Conservation (phyloP, 2,329 filamentous ascomycete genomes). For the Passalora sequoiae region DNA sequence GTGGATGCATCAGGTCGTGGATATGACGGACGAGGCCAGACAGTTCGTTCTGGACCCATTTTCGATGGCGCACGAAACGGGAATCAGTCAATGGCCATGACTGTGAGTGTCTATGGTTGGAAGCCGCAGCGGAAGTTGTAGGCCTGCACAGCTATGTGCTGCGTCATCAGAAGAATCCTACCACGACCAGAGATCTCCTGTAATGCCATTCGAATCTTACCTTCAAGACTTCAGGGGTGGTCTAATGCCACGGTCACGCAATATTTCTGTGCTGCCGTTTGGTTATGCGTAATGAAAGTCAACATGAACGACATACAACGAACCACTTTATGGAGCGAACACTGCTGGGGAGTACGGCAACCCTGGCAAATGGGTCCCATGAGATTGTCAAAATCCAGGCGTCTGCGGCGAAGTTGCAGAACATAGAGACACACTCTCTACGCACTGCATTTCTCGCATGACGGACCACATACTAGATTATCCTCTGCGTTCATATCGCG, state of each 20-base stretch:
- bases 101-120: background rate
- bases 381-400: too few relatives aligned
- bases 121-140: background rate
- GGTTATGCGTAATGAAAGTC: background rate
- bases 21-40: slow-evolving; percentile 9
- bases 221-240: background rate
- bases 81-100: background rate
- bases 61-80: slow-evolving; percentile 10
- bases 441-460: too few relatives aligned
- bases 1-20: slow-evolving; percentile 16
- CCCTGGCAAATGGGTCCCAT: too few relatives aligned
- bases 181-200: background rate
- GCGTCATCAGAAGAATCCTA: background rate
- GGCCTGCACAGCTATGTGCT: too few relatives aligned
- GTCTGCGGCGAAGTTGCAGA: too few relatives aligned
- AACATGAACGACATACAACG: background rate
- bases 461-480: too few relatives aligned
- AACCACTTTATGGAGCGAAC: too few relatives aligned
- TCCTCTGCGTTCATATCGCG: too few relatives aligned
- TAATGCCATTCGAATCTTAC: background rate
- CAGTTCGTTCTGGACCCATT: slow-evolving; percentile 11
- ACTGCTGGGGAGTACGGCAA: too few relatives aligned
- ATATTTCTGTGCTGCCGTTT: background rate
- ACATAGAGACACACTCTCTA: too few relatives aligned
- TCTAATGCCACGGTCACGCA: background rate